phyloP scores from a whole-genome alignment of 2,329 filamentous ascomycete species.

The Calonectria fujianensis region DNA sequence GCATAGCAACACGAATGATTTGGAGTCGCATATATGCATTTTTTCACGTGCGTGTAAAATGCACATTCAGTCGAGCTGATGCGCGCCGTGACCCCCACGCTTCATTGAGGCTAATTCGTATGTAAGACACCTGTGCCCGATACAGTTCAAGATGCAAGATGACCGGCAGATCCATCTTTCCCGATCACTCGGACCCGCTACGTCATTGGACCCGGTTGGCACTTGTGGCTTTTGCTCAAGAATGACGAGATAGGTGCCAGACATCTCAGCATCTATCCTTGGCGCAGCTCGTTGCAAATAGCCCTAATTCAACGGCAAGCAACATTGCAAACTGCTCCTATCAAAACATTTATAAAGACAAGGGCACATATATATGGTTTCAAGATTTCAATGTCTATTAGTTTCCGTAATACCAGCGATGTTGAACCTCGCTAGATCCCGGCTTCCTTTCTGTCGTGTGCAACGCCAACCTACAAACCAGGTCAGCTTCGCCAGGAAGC shows the following conservation, averaged over 20 bases:
- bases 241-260: no score
- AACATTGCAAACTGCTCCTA: neutral
- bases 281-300: neutral
- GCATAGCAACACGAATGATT: neutral
- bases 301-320: neutral
- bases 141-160: slow-evolving; percentile 21
- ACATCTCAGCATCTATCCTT: neutral
- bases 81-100: slow-evolving; percentile 35
- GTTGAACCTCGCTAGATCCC: slow-evolving; percentile 45
- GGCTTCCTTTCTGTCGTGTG: slow-evolving; percentile 40
- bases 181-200: slow-evolving; percentile 31
- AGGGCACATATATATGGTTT: neutral
- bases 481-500: slow-evolving; percentile 51
- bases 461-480: slow-evolving; percentile 50
- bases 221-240: neutral
- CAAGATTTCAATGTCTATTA: slow-evolving; percentile 42
- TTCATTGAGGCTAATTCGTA: slow-evolving; percentile 30
- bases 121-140: slow-evolving; percentile 20
- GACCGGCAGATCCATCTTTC: slow-evolving; percentile 25
- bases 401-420: slow-evolving; percentile 43
- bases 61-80: neutral
- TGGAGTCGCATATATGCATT: neutral
- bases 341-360: neutral
- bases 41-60: neutral
- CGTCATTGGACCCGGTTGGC: slow-evolving; percentile 17